These are phyloP conservation scores for Fagus crenata DNA, from an alignment of 306 rosid species.

Conservation along the genomic window DNA sequence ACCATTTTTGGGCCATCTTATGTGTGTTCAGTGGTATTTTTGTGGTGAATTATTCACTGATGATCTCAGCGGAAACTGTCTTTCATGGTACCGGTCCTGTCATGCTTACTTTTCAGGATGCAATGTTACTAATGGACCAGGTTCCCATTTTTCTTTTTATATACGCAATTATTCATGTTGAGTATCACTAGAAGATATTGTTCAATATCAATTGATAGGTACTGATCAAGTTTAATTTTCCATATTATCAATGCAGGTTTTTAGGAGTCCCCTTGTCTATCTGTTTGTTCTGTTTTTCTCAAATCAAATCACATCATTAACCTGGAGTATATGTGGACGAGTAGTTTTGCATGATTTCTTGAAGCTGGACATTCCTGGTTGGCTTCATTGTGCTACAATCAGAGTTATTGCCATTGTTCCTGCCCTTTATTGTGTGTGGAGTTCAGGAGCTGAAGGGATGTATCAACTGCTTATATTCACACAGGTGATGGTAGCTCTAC, in stretches of 20 bases:
- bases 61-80: slow-evolving; percentile 68
- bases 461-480: slow-evolving; percentile 79
- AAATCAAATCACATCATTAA: slow-evolving; percentile 69
- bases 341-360: slow-evolving; percentile 65
- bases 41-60: slow-evolving; percentile 66
- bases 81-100: slow-evolving; percentile 59
- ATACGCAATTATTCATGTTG: neutral
- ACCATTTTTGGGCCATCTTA: slow-evolving; percentile 74
- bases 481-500: slow-evolving; percentile 79
- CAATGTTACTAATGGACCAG: slow-evolving; percentile 78
- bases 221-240: slow-evolving; percentile 25
- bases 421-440: slow-evolving; percentile 87
- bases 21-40: slow-evolving; percentile 74
- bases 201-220: slow-evolving; percentile 4
- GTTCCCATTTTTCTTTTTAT: slow-evolving; percentile 38
- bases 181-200: slow-evolving; percentile 17
- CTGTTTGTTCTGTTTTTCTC: slow-evolving; percentile 69
- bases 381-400: slow-evolving; percentile 92
- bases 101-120: slow-evolving; percentile 76
- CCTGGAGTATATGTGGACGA: slow-evolving; percentile 84
- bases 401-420: slow-evolving; percentile 82
- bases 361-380: slow-evolving; percentile 84
- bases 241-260: slow-evolving; percentile 52
- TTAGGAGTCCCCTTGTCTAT: slow-evolving; percentile 58
- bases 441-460: slow-evolving; percentile 91